Evolutionary conservation across 805 yeast genomes (phyloP), one percentile per base, ranked within the genome.

Genomic region (Ogataea salicorniae): DNA sequence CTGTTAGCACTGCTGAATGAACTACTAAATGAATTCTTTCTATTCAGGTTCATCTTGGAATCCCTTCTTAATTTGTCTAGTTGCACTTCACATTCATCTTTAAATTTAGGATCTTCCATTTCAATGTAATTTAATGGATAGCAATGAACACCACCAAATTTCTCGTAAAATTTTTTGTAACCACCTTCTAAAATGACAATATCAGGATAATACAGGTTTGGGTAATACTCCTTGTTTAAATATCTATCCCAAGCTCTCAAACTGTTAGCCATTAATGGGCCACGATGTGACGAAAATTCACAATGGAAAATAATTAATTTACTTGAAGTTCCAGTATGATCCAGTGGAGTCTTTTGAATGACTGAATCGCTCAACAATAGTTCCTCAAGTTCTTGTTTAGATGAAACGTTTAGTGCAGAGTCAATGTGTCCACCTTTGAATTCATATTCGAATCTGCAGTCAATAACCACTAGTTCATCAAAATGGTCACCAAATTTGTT

Each of bases 361-460:
- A 56, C 54, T 20, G 43, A 35, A 29, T 56, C 55, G 36, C 42
- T 56, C 22, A 76, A 68, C 53, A 90, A 75, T 42, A 65, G 63
- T 36, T 73, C 68, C 58, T 88, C 95, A 39, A 92, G 70, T 42
- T 80, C 84, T 46, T 77, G 77, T 55, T 84, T 83, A 35, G 84
- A 77, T 37, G 86, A 80, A 31, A 90, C 73, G 63, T 92, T 94
- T 46, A 87, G 57, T 7, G 98, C 95, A 41, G 85, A 83, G 41
- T 75, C 78, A 41, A 94, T 88, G 66, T 94, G 99, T 29, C 99
- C 99, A 33, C 98, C 98, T 37, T 79, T 73, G 64, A 72, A 94
- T 67, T 94, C 99, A 69, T 92, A 92, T 57, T 83, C 88, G 62
- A 94, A 94, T 46, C 99, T 79, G 62, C 98, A 90, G 68, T 94